Base-by-base conservation (phyloP, 192 early-diverging fungal species). In the Rhizophagus prolifer region DNA sequence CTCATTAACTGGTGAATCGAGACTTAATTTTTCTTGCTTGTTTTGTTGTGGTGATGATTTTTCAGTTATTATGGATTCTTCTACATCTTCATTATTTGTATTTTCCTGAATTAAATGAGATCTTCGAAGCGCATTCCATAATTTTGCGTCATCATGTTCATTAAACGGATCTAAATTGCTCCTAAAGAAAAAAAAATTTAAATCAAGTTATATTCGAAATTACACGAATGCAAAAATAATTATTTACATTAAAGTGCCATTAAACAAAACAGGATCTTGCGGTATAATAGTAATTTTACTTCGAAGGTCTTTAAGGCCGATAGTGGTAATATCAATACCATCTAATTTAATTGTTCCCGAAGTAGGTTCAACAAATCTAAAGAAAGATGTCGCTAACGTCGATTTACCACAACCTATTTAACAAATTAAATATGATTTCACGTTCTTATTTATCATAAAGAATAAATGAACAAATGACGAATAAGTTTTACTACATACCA, bases 111-210 rank as follows among this genome's bases (percentile, higher is more conserved):
- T 81, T 68, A 98, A 78, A 74, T 93, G 91, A 13, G 94, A 92
- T 13, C 94, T 82, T 58, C 85, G 79, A 38, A 98, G 81, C 1
- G 93, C 92, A 25, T 91, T 87, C 91, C 93, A 95, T 8, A 97
- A 75, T 7, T 86, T 80, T 70, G 80, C 81, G 70, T 99, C 96
- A 34, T 88, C 86, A 79, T 85, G 87, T 78, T 96, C 92, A 30
- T 80, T 83, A 80, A 96, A 94, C 0, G 94, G 94, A 86, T 98
- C 95, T 36, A 98, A 80, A 82, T 97, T 97, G 70, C 91, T 91
- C 23, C 93, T 75, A 44, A 28, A 30, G 7, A 47, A 44, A 13
- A 26, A 13, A 60, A 23, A 13, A 25, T 25, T 79, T 16, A 84
- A 19, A 34, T 47, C 10, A 38, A 38, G 8, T 44, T 44, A 9